A percentile compares a stretch with the other conserved stretches of the same genome.
These are phyloP conservation scores for Acaromyces ingoldii DNA, from an alignment of 1,284 basidiomycete genomes.

Conservation along the genomic window DNA sequence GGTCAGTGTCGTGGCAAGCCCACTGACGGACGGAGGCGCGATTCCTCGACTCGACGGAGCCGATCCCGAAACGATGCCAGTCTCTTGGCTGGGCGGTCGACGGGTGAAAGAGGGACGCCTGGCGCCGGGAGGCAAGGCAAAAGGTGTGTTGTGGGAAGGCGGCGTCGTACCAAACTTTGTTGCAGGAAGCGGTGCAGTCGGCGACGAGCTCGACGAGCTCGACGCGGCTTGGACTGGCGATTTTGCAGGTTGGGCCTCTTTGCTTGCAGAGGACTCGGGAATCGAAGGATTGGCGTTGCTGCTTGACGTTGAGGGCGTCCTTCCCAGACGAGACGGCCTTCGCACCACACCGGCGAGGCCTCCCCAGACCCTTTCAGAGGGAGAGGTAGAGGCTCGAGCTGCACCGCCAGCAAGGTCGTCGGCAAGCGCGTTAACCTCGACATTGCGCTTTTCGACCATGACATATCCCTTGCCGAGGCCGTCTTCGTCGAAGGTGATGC, in stretches of 20 bases:
- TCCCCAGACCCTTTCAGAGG: neutral
- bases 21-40: too few species aligned
- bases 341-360: constrained; percentile 15
- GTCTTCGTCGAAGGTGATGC: constrained; percentile 17
- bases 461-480: constrained; percentile 57
- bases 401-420: constrained; percentile 51
- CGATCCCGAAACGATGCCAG: too few species aligned
- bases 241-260: too few species aligned
- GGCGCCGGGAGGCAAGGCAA: constrained; percentile 32
- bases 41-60: too few species aligned
- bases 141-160: constrained; percentile 22
- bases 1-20: too few species aligned
- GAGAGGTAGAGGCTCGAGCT: neutral
- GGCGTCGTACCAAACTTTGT: too few species aligned
- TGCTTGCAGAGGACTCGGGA: too few species aligned
- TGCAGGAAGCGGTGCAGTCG: too few species aligned
- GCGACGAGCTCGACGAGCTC: too few species aligned
- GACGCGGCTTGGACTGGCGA: too few species aligned
- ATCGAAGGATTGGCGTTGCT: too few species aligned
- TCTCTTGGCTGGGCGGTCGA: constrained; percentile 1
- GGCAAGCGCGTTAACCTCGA: constrained; percentile 58
- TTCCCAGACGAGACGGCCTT: constrained; percentile 13
- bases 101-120: constrained; percentile 22
- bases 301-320: neutral
- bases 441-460: constrained; percentile 58